A percentile compares a stretch with the other conserved stretches of the same genome.
These are phyloP conservation scores for Ophiocordyceps robertsii DNA, from an alignment of 2,329 filamentous ascomycete species.

Conservation along the genomic window DNA sequence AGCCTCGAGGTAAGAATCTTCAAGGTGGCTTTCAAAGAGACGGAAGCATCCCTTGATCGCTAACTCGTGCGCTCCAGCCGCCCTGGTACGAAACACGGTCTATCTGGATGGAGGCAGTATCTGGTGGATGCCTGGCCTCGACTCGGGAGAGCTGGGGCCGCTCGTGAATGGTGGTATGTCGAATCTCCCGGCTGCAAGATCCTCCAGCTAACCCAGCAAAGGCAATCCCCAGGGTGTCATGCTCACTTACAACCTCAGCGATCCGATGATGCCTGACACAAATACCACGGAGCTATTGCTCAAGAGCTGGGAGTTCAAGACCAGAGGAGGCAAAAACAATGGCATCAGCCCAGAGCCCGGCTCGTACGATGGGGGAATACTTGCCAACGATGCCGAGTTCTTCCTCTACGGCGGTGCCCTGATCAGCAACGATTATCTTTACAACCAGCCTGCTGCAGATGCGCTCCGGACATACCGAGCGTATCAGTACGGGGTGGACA, in stretches of 20 bases:
- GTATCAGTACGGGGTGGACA: conserved; percentile 35
- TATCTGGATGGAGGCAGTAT: conserved; percentile 52
- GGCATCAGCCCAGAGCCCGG: conserved; percentile 40
- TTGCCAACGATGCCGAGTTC: conserved; percentile 50
- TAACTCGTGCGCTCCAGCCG: conserved; percentile 26
- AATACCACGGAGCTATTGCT: conserved; percentile 42
- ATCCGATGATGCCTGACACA: conserved; percentile 33
- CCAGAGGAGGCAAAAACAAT: conserved; percentile 29
- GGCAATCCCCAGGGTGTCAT: conserved; percentile 39
- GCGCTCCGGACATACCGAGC: conserved; percentile 35
- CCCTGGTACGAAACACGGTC: conserved; percentile 45
- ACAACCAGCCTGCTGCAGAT: conserved; percentile 25
- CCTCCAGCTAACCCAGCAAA: conserved; percentile 13
- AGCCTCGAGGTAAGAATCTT: conserved; percentile 24
- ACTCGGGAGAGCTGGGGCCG: conserved; percentile 24
- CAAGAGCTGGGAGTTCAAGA: conserved; percentile 29
- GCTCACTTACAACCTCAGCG: conserved; percentile 44
- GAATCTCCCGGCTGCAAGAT: neutral
- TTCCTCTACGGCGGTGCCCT: conserved; percentile 49
- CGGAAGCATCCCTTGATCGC: neutral
- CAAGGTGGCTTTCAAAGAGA: neutral
- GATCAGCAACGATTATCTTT: conserved; percentile 18
- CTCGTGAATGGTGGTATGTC: conserved; percentile 27
- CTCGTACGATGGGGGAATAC: conserved; percentile 49
- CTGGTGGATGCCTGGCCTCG: conserved; percentile 36